Percentiles rank a stretch among this genome's conserved stretches.
Conservation (phyloP, 2,329 filamentous ascomycete genomes). For the Botrytis hyacinthi region DNA sequence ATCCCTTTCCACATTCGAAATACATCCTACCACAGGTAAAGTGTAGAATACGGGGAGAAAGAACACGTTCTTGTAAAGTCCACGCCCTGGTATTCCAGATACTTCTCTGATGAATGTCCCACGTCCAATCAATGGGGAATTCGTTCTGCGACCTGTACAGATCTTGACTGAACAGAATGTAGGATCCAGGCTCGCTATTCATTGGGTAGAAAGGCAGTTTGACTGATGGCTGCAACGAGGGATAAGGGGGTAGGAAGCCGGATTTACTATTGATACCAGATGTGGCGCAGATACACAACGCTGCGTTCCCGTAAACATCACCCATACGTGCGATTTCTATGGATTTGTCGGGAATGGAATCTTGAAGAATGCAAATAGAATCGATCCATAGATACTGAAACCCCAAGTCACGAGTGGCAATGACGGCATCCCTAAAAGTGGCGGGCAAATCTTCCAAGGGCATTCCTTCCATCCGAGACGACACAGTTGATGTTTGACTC, state of each 20-base stretch:
- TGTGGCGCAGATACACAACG: not conserved
- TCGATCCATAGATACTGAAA: not conserved
- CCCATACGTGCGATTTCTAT: not conserved
- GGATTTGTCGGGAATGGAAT: not conserved
- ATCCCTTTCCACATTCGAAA: not conserved
- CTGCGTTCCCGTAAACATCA: not conserved
- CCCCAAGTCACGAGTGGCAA: not conserved
- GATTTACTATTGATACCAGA: not conserved
- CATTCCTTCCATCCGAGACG: not conserved
- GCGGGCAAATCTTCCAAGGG: not conserved
- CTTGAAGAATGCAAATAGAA: not conserved
- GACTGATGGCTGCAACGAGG: not conserved
- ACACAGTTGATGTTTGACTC: not conserved
- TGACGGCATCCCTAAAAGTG: not conserved
- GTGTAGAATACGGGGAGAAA: not conserved
- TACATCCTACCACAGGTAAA: not conserved
- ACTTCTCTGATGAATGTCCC: not conserved
- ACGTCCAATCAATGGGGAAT: not conserved
- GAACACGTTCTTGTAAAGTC: not conserved
- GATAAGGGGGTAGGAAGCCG: not conserved
- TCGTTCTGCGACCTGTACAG: not conserved
- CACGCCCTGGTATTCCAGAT: not conserved
- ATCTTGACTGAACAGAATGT: not conserved
- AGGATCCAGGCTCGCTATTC: not conserved
- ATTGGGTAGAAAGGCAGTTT: not conserved